Base-by-base conservation (phyloP, 2,329 filamentous ascomycete genomes). In the Diaporthe sp. region DNA sequence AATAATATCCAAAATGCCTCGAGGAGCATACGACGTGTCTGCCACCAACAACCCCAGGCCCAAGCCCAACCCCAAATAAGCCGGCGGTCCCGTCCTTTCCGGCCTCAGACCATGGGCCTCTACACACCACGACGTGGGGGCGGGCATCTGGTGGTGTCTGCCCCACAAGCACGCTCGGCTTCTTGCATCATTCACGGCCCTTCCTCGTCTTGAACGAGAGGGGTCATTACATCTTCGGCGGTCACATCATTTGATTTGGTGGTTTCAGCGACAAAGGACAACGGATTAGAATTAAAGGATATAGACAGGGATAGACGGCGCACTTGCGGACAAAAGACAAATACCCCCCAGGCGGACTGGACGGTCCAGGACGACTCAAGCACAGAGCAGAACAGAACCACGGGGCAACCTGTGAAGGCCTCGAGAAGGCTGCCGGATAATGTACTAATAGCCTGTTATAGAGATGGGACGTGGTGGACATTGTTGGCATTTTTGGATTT, bases 31-130 rank as follows among this genome's bases (percentile, higher is more conserved):
- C 62, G 75, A 76, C 73, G 74, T 75, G 7, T 76, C 75, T 28
- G 73, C 75, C 17, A 76, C 75, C 73, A 76, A 75, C 60, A 74
- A 74, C 53, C 74, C 74, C 68, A 65, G 73, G 61, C 74, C 74
- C 73, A 74, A 74, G 39, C 75, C 75, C 46, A 76, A 76, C 73
- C 75, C 75, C 46, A 76, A 76, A 73, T 76, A 76, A 76, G n/a
- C 28, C 12, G 67, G 3, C 1, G n/a, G 2, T 39, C n/a, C 22
- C 42, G 34, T 34, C 13, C 61, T 46, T 60, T 19, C 12, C 15
- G 17, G 37, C 34, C 37, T 34, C 37, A 44, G 13, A 3, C 42
- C 31, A 28, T 46, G 65, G 28, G 55, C 65, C 28, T 25, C 31
- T 15, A 39, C 8, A 34, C 19, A 49, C 28, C 25, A 57, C 42